Evolutionary conservation across 352 stramenopile genomes (phyloP), one percentile per base, ranked within the genome.

Genomic region (Pythium volutum): DNA sequence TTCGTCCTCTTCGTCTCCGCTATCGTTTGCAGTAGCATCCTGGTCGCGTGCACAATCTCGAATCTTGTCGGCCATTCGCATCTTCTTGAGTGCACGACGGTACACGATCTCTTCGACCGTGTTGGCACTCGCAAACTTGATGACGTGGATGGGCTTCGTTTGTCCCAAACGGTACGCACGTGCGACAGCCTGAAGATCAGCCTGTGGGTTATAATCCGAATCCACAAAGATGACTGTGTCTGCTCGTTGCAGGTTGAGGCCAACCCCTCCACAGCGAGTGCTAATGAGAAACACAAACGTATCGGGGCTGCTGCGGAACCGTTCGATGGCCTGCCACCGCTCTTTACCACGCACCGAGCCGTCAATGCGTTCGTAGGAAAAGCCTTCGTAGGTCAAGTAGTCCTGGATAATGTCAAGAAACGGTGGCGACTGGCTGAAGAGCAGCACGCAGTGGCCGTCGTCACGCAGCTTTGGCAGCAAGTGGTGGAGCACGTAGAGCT

Each of bases 241-340:
- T n/a, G 84, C 84, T n/a, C 78, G 82, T 45, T 91, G 78, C 6
- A 91, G 62, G 53, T 93, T 91, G 23, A 93, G 51, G 8, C 81
- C 81, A 6, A 93, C 69, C 38, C 80, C 81, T 18, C 84, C 84
- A 18, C 78, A 79, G n/a, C 81, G 73, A 10, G 84, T 91, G 46
- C 79, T 90, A 57, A 93, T 84, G 23, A 91, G 53, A 50, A 93
- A 93, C 1, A 90, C 75, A 68, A 98, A 98, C 22, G 96, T 94
- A 34, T 88, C 75, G 1, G 85, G 79, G 51, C 94, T 93, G 57
- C 94, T 79, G 18, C 75, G 76, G 26, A 94, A 94, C 12, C 84
- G 78, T 55, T 94, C 85, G 42, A 94, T 94, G 14, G 77, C 73
- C 55, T 92, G 80, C 83, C 83, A 92, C 16, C 83, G 74, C 56